A percentile compares a stretch with the other conserved stretches of the same genome.
phyloP scores from a whole-genome alignment of 2,329 filamentous ascomycete genomes.

The Colletotrichum echinochloae region DNA sequence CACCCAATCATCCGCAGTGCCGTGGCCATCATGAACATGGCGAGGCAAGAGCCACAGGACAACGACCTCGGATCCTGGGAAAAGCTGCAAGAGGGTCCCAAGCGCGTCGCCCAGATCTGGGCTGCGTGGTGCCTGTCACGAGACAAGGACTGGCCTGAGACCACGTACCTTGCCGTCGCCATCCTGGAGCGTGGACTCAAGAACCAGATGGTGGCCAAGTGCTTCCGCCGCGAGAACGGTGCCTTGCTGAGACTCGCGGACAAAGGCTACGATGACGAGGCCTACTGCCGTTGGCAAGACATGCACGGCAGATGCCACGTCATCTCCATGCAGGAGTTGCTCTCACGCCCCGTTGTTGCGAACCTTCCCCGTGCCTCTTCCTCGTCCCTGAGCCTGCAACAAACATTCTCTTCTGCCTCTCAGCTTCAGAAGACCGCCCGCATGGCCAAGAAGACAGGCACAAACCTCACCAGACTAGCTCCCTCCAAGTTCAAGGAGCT shows the following conservation, averaged over 20 bases:
- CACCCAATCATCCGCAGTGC: conserved; percentile 33
- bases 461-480: neutral
- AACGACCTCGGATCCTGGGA: neutral
- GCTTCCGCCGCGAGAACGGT: conserved; percentile 8
- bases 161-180: conserved; percentile 8
- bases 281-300: conserved; percentile 15
- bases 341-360: conserved; percentile 1
- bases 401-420: neutral
- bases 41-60: neutral
- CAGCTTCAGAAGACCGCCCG: neutral
- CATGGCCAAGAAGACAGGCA: neutral
- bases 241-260: neutral
- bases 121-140: conserved; percentile 30
- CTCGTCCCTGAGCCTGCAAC: neutral
- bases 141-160: conserved; percentile 1
- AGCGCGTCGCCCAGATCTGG: conserved; percentile 19
- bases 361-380: neutral
- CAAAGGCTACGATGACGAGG: neutral
- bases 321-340: conserved; percentile 10
- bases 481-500: neutral
- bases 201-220: conserved; percentile 3
- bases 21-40: conserved; percentile 32
- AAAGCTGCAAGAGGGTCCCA: neutral
- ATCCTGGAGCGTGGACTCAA: conserved; percentile 13
- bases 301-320: conserved; percentile 31